Conservation (phyloP, 495 filamentous ascomycete genomes). For the Penicillium taxi region DNA sequence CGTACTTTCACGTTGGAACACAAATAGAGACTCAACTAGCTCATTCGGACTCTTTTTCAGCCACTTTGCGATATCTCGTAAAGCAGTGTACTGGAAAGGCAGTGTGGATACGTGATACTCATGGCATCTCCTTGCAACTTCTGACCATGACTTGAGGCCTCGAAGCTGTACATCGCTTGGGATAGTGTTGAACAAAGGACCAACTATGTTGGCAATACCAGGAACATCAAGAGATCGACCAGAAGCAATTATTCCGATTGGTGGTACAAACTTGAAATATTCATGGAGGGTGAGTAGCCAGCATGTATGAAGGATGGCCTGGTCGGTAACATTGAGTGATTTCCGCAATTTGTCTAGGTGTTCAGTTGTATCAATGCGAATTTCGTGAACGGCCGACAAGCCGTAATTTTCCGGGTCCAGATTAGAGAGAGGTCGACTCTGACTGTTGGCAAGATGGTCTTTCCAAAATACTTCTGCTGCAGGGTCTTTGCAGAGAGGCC, state of each 20-base stretch:
- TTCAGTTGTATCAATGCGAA: constrained; percentile 9
- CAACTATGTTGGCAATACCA: constrained; percentile 61
- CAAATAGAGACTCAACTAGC: constrained; percentile 42
- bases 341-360: constrained; percentile 15
- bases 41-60: constrained; percentile 27
- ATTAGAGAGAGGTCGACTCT: constrained; percentile 21
- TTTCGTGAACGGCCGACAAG: constrained; percentile 12
- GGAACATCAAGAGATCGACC: constrained; percentile 43
- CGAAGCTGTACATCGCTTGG: constrained; percentile 54
- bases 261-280: constrained; percentile 24
- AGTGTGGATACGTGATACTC: constrained; percentile 35
- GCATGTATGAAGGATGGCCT: constrained; percentile 37
- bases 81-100: constrained; percentile 37
- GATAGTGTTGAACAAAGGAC: constrained; percentile 84
- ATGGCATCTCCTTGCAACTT: constrained; percentile 29
- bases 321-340: constrained; percentile 32
- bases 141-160: constrained; percentile 24
- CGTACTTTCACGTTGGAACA: constrained; percentile 52
- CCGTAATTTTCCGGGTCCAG: constrained; percentile 1
- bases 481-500: constrained; percentile 34
- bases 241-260: constrained; percentile 36
- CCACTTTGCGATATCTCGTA: constrained; percentile 42
- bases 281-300: constrained; percentile 28
- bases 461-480: constrained; percentile 60
- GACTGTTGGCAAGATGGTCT: constrained; percentile 39